Base-by-base conservation (phyloP, 2,329 filamentous ascomycete genomes). In the Thelonectria blattea region DNA sequence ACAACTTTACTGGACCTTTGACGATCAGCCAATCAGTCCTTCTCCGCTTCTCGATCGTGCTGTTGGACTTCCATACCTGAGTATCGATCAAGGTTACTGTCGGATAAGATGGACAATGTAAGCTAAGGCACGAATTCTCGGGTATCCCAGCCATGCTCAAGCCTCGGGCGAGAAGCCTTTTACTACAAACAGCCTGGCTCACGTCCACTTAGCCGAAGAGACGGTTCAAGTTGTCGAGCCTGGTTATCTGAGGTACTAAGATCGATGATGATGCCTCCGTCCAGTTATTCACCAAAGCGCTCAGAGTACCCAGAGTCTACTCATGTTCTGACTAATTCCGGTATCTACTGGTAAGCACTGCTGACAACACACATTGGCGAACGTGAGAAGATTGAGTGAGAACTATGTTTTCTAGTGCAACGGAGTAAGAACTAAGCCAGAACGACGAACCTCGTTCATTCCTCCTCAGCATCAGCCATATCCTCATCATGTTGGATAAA, bases 401-500 rank as follows among this genome's bases (percentile, higher is more conserved):
- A 15, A 37, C 34, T 37, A 14, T 37, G 6, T 37, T 15, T 37
- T 37, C 12, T 37, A 37, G 12, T 37, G 15, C 15, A 30, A 37
- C 34, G 11, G 12, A 37, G 34, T 37, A 11, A 37, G 34, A 37
- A 37, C 11, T 14, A 15, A 15, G 34, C 34, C 34, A 7, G 34
- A 15, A 2, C 15, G 34, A 37, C 34, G 34, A 37, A 14, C 12
- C 6, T 37, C 7, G 4, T 11, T 55, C 22, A 48, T 52, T 55
- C 63, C 39, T 69, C 63, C 3, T 67, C 66, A 1, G 57, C 68
- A 12, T 66, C 71, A 3, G 71, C 75, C 5, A 69, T 72, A 12
- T 71, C 78, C 5, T 81, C 81, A 27, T 87, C 88, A 43, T 90
- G 85, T 20, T 85, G 84, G 15, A 83, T 81, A 56, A 88, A 88